Conservation (phyloP, 2,329 filamentous ascomycete genomes). For the Xylaria sp. region DNA sequence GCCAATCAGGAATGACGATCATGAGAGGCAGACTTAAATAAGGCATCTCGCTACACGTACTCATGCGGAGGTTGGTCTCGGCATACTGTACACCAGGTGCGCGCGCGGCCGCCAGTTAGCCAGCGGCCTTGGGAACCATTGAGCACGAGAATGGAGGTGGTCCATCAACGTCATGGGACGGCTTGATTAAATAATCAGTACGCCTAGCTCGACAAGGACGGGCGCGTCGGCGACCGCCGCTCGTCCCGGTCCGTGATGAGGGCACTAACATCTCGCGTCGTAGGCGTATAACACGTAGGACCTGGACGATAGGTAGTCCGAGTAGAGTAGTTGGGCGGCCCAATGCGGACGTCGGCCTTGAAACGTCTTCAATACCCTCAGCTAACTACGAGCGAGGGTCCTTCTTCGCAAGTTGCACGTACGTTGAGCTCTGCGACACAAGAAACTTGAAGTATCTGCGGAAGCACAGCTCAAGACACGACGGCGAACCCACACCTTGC, state of each 20-base stretch:
- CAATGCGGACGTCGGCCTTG: neutral
- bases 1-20: neutral
- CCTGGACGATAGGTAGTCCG: neutral
- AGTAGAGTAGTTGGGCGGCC: neutral
- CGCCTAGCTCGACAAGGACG: no score
- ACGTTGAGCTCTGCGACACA: neutral
- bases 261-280: neutral
- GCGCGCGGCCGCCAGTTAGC: no score
- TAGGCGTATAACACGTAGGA: neutral
- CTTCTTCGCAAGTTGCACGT: neutral
- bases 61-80: neutral
- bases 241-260: neutral
- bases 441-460: neutral
- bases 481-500: neutral
- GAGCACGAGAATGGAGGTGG: neutral
- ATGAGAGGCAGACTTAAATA: neutral
- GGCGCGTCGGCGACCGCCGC: no score
- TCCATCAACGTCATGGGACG: neutral
- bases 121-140: neutral
- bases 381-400: neutral
- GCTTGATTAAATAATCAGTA: no score
- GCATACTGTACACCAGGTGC: no score
- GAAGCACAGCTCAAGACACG: neutral
- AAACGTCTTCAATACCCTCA: neutral
- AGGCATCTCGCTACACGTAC: neutral